Evolutionary conservation across 371 early-diverging fungal species (phyloP).

Genomic region (Mortierella sp.): DNA sequence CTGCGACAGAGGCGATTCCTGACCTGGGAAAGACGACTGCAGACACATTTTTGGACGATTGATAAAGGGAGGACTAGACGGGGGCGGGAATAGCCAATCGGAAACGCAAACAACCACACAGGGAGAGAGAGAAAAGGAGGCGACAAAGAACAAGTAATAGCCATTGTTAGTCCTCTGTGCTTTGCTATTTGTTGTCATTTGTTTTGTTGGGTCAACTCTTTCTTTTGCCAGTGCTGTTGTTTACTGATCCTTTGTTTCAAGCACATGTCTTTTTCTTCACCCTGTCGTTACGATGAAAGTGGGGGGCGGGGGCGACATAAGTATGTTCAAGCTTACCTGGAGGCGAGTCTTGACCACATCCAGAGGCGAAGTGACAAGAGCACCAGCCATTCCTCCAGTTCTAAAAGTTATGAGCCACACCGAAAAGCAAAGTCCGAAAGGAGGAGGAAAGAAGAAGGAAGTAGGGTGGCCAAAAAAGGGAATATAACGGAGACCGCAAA

Average conservation of each 20-base stretch:
- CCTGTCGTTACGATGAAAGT: neutral
- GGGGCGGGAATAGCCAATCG: neutral
- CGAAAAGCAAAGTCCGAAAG: conserved; percentile 3
- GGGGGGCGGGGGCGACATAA: neutral
- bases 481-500: neutral
- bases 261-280: neutral
- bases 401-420: conserved; percentile 36
- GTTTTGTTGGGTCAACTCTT: neutral
- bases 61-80: conserved; percentile 63
- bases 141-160: neutral
- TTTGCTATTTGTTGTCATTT: neutral
- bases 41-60: conserved; percentile 42
- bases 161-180: neutral
- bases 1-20: conserved; percentile 56
- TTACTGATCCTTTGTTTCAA: neutral
- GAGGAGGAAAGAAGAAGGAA: neutral
- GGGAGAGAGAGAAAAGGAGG: conserved; percentile 19
- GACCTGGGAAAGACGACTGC: conserved; percentile 19
- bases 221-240: neutral
- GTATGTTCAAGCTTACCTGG: conserved; percentile 67
- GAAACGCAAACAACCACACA: neutral
- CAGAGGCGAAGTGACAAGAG: conserved; percentile 88
- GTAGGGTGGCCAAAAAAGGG: neutral
- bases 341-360: conserved; percentile 94
- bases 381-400: conserved; percentile 83